A percentile compares a stretch with the other conserved stretches of the same genome.
Conservation (phyloP, 2,329 filamentous ascomycete species). For the Nannizziopsis arthrosporioides region DNA sequence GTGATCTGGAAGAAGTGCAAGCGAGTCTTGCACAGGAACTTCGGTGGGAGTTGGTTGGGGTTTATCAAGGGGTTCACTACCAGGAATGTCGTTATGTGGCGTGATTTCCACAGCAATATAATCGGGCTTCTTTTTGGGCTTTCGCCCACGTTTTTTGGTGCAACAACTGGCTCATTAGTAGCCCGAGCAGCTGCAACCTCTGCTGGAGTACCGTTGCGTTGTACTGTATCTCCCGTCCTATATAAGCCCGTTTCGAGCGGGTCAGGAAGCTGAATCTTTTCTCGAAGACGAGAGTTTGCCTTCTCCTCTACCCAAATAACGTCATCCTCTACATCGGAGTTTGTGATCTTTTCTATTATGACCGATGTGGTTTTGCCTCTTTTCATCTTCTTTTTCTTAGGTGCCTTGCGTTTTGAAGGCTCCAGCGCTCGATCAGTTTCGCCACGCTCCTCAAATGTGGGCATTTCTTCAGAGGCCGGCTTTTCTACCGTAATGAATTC, state of each 20-base stretch:
- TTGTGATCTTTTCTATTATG: slow-evolving; percentile 22
- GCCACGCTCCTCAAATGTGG: neutral
- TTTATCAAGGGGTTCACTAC: neutral
- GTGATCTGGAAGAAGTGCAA: neutral
- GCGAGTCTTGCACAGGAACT: neutral
- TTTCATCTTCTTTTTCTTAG: slow-evolving; percentile 36
- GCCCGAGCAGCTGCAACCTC: neutral
- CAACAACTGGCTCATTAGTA: neutral
- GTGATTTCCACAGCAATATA: slow-evolving; percentile 7
- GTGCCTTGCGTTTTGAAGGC: slow-evolving; percentile 16
- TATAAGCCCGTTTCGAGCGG: neutral
- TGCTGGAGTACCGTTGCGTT: neutral
- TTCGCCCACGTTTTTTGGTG: slow-evolving; percentile 35
- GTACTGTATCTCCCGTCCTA: neutral
- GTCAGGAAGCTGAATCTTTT: neutral
- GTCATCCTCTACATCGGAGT: slow-evolving; percentile 29
- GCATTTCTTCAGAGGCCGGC: neutral
- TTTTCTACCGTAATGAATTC: neutral
- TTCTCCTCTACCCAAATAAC: slow-evolving; percentile 32
- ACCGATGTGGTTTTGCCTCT: slow-evolving; percentile 34
- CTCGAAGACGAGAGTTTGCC: slow-evolving; percentile 12
- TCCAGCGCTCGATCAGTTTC: neutral
- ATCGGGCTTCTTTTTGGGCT: slow-evolving; percentile 29
- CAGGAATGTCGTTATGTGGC: neutral
- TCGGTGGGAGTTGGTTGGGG: neutral